Conservation (phyloP, 306 rosid genomes). For the Rosa rugosa region DNA sequence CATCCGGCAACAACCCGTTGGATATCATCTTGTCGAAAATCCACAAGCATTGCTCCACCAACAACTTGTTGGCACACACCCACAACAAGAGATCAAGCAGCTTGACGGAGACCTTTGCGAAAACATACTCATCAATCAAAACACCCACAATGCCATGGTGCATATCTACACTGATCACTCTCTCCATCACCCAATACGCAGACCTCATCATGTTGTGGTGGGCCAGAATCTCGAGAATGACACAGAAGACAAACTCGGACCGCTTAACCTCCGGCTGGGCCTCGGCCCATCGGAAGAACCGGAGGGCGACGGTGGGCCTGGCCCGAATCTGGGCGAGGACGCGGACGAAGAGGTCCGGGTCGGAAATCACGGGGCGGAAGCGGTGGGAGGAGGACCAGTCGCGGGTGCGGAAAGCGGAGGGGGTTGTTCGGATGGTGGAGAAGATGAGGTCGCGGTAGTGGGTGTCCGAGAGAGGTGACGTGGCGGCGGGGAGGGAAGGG, state of each 20-base stretch:
- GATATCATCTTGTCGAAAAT: constrained; percentile 53
- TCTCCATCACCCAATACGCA: constrained; percentile 65
- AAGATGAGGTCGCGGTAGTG: constrained; percentile 45
- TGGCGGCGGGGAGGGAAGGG: neutral
- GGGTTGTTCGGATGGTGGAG: constrained; percentile 38
- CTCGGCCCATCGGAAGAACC: constrained; percentile 72
- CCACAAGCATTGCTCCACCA: constrained; percentile 53
- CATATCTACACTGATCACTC: constrained; percentile 33
- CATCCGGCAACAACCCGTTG: constrained; percentile 63
- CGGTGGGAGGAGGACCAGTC: constrained; percentile 35
- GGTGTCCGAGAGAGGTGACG: constrained; percentile 18
- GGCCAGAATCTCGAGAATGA: constrained; percentile 65
- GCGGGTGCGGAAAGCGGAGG: constrained; percentile 37
- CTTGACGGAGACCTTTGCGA: constrained; percentile 35
- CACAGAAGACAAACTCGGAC: constrained; percentile 47
- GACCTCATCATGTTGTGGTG: constrained; percentile 43
- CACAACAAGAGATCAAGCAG: constrained; percentile 61
- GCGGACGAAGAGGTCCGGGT: constrained; percentile 54
- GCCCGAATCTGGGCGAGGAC: constrained; percentile 44
- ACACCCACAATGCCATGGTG: constrained; percentile 34
- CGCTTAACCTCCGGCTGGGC: constrained; percentile 43
- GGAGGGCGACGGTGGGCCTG: constrained; percentile 52
- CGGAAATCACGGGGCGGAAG: constrained; percentile 46
- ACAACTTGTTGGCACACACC: constrained; percentile 46
- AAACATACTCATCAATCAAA: constrained; percentile 33